Base-by-base conservation (phyloP, 768 basidiomycete genomes). In the Tylopilus intermedius region DNA sequence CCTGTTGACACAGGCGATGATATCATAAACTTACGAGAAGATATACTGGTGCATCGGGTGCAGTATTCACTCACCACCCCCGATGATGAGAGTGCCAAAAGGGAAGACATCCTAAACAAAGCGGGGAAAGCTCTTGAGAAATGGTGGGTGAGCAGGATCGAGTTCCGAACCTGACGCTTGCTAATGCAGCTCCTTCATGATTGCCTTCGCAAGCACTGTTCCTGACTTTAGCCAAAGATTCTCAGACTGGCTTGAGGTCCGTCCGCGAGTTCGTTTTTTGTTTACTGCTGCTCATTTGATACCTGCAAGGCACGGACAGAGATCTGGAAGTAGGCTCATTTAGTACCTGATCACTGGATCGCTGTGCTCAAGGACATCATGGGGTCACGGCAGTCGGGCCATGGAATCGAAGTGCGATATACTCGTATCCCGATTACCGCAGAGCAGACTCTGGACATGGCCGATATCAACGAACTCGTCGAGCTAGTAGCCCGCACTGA, bases 391-490 rank as follows among this genome's bases (percentile, higher is more conserved):
- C 69, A 63, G 30, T 64, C 67, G 0, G 70, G 75, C 21, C 48
- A 46, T 29, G 79, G 77, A n/a, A 71, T 86, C 27, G 80, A 85
- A 48, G 75, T 97, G 26, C 76, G 80, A 52, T 96, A 94, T 68
- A 74, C 77, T 50, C 85, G 96, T 15, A 83, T 98, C 30, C 95
- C 96, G 2, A 88, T 98, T 63, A 99, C 96, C 5, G 86, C 94
- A 0, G 94, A 97, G 67, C 84, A 79, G 35, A 76, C 86, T 9
- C 85, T 87, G 0, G 88, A 91, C 64, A 84, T 83, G 65, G 69
- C 80, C 22, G 88, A 90, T 61, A 72, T 90, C 45, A 83, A 75
- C 56, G 86, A 90, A 55, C 75, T 95, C 24, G 85, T 94, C 54
- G 84, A 89, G 18, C 77, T 94, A 2, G 84, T 89, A 27, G 74